Conservation (phyloP, 2,329 filamentous ascomycete genomes). For the Metarhizium album region DNA sequence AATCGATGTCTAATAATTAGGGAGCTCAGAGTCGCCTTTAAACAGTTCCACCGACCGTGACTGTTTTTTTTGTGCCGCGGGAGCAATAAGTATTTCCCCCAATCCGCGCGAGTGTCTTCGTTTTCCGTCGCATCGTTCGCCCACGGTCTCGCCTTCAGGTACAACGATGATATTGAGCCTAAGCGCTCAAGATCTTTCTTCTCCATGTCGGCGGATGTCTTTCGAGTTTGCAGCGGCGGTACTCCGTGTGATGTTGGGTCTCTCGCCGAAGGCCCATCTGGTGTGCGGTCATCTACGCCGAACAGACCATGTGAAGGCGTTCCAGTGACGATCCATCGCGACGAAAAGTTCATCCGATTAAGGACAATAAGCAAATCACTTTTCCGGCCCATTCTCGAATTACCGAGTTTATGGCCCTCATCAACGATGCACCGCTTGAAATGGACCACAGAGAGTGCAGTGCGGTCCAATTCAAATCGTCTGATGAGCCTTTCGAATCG, state of each 20-base stretch:
- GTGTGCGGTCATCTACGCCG: conserved; percentile 38
- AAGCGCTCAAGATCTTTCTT: conserved; percentile 55
- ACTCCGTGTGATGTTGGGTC: conserved; percentile 8
- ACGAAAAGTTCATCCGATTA: conserved; percentile 49
- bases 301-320: conserved; percentile 79
- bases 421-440: conserved; percentile 88
- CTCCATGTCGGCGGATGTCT: conserved; percentile 39
- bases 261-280: background rate
- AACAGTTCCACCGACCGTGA: conserved; percentile 48
- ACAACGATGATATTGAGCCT: conserved; percentile 55
- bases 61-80: conserved; percentile 38
- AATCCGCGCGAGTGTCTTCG: conserved; percentile 52
- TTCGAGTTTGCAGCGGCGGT: conserved; percentile 11
- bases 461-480: conserved; percentile 29
- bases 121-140: conserved; percentile 44
- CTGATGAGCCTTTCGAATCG: conserved; percentile 54
- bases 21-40: conserved; percentile 61
- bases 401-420: conserved; percentile 78
- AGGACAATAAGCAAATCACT: conserved; percentile 45
- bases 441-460: conserved; percentile 58
- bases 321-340: conserved; percentile 82
- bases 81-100: conserved; percentile 62
- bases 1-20: conserved; percentile 73
- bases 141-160: conserved; percentile 72
- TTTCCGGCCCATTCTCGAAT: conserved; percentile 41